Evolutionary conservation across 352 stramenopile genomes (phyloP).

Genomic region (Phytopythium vexans): DNA sequence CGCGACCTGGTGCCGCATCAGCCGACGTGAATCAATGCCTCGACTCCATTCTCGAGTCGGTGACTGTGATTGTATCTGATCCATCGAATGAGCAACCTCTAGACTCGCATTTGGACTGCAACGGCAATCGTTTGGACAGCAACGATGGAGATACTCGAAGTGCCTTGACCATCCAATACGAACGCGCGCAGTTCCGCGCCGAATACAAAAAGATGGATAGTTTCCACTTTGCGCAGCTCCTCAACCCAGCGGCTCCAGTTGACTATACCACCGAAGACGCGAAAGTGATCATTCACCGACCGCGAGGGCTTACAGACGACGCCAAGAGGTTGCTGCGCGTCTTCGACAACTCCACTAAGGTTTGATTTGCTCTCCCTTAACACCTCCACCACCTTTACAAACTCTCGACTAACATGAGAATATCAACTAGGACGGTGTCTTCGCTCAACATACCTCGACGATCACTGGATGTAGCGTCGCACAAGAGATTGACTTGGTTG

Average conservation of each 20-base stretch:
- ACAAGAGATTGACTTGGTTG: conserved; percentile 31
- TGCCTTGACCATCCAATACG: not conserved
- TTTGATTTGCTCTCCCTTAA: not conserved
- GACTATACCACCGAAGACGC: not conserved
- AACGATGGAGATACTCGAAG: not conserved
- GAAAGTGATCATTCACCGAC: too few species aligned
- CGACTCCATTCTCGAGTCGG: conserved; percentile 13
- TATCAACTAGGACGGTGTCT: conserved; percentile 21
- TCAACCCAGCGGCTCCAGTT: conserved; percentile 24
- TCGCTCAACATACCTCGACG: conserved; percentile 41
- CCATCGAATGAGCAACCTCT: too few species aligned
- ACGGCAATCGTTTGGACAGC: not conserved
- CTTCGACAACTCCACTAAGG: conserved; percentile 4
- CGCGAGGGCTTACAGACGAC: too few species aligned
- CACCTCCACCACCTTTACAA: not conserved
- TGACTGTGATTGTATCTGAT: not conserved
- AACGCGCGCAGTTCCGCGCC: not conserved
- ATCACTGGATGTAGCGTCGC: conserved; percentile 44
- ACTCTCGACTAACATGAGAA: not conserved
- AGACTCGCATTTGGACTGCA: too few species aligned
- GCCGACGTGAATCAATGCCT: conserved; percentile 20
- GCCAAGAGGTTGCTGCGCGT: not conserved
- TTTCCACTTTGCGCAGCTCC: conserved; percentile 51
- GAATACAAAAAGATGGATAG: conserved; percentile 33
- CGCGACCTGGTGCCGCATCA: too few species aligned